Base-by-base conservation (phyloP, 208 protist species). In the Acanthamoeba triangularis region DNA sequence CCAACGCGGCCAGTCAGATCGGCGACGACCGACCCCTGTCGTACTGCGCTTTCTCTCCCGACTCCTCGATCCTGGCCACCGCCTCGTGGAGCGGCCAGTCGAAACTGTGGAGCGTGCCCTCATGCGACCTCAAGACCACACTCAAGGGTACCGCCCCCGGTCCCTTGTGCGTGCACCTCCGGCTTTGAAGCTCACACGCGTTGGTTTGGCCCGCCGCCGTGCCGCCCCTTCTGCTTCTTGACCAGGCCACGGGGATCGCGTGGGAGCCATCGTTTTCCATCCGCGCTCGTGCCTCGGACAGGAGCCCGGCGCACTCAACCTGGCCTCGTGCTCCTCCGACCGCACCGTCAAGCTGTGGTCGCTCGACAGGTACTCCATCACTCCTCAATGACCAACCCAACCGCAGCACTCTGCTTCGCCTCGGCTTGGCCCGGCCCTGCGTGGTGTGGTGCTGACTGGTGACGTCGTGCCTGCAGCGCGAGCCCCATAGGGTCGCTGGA, bases 1-100 rank as follows among this genome's bases (percentile, higher is more conserved):
- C 92, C 11, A 95, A 95, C 54, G 41, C 44, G 16, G 30, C 52
- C 25, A 96, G 95, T 69, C 92, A 97, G 41, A 74, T 97, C 61
- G 96, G 90, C 28, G 97, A 98, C 85, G 97, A 97, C 14, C 63
- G 97, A 54, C 97, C 97, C 11, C 13, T 98, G 18, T 95, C 96
- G 25, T 95, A 33, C 41, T 41, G 37, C 33, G 47, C 87, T 16
- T 98, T 98, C 82, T 95, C 94, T 41, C 97, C 97, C n/a, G 90
- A 96, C 54, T 67, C 94, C 30, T 30, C 72, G 7, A 18, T 96
- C 8, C 25, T 97, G 33, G 97, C 93, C 33, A 97, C 97, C 30
- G 33, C 65, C 30, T 97, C 94, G 59, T 98, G 97, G 96, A 90
- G 95, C 67, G 97, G 97, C 20, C 41, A 82, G 18, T 72, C 76